Conservation (phyloP, 176 grass and related monocot genomes). For the Oryza glumipatula region DNA sequence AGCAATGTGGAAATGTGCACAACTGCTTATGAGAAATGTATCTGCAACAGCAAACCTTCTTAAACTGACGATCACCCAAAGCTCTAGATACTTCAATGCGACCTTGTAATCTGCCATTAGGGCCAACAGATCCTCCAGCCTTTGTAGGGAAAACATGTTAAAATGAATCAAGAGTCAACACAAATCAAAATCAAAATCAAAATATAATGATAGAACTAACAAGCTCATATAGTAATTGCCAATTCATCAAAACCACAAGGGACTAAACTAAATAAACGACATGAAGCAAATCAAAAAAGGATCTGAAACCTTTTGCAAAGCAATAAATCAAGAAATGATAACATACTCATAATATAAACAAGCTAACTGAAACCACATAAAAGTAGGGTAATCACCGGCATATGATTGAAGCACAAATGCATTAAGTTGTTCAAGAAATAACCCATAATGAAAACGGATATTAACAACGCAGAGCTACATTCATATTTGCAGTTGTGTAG, state of each 20-base stretch:
- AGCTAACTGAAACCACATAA: background rate
- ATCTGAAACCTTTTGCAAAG: background rate
- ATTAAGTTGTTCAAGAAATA: background rate
- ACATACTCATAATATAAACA: background rate
- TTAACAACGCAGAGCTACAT: background rate
- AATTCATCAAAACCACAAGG: background rate
- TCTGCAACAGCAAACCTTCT: constrained; percentile 64
- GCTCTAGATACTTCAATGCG: constrained; percentile 96
- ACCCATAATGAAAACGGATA: background rate
- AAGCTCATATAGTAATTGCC: constrained; percentile 8
- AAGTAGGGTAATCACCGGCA: background rate
- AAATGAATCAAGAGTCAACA: constrained; percentile 19
- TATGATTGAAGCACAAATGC: constrained; percentile 12
- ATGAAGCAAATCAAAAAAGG: constrained; percentile 13
- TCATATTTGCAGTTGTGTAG: background rate
- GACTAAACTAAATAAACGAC: constrained; percentile 11
- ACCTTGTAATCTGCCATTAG: constrained; percentile 93
- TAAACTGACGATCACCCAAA: constrained; percentile 91
- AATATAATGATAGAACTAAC: background rate
- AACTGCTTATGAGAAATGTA: background rate
- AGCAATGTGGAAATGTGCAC: background rate
- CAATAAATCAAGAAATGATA: background rate
- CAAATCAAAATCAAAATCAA: background rate
- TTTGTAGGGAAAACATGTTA: constrained; percentile 36
- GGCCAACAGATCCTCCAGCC: constrained; percentile 83